Conservation (phyloP, 345 rosid species). For the Ricinus communis region DNA sequence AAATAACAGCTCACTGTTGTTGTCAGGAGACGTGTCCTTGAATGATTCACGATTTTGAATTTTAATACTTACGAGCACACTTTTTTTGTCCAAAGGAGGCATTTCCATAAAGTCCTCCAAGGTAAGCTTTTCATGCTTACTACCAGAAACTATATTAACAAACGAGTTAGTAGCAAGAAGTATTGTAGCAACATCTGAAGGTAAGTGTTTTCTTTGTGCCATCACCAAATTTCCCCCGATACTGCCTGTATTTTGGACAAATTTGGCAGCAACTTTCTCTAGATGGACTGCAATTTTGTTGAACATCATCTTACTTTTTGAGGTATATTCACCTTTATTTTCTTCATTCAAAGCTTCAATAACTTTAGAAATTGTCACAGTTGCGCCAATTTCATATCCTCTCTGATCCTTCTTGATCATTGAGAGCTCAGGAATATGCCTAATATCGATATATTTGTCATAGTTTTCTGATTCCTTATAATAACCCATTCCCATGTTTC, state of each 20-base stretch:
- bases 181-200: constrained; percentile 77
- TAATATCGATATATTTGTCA: constrained; percentile 65
- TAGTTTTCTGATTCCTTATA: constrained; percentile 51
- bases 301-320: constrained; percentile 32
- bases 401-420: constrained; percentile 42
- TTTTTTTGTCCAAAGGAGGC: constrained; percentile 50
- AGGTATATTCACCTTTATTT: constrained; percentile 12
- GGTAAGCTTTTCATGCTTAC: constrained; percentile 37
- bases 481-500: constrained; percentile 74
- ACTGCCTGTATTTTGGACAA: constrained; percentile 66
- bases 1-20: constrained; percentile 40
- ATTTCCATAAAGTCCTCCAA: constrained; percentile 59
- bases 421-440: constrained; percentile 57
- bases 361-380: constrained; percentile 67
- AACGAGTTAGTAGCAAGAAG: constrained; percentile 62
- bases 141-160: constrained; percentile 39
- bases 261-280: constrained; percentile 64
- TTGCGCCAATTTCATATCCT: constrained; percentile 72
- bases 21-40: constrained; percentile 25
- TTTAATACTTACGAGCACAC: constrained; percentile 51
- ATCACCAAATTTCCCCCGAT: constrained; percentile 80
- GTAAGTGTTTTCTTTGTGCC: constrained; percentile 74
- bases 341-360: constrained; percentile 58
- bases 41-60: constrained; percentile 42
- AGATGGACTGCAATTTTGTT: constrained; percentile 59